These are phyloP conservation scores for Oropetium thomaeum DNA, from an alignment of 176 grass and related monocot species.

Conservation along the genomic window DNA sequence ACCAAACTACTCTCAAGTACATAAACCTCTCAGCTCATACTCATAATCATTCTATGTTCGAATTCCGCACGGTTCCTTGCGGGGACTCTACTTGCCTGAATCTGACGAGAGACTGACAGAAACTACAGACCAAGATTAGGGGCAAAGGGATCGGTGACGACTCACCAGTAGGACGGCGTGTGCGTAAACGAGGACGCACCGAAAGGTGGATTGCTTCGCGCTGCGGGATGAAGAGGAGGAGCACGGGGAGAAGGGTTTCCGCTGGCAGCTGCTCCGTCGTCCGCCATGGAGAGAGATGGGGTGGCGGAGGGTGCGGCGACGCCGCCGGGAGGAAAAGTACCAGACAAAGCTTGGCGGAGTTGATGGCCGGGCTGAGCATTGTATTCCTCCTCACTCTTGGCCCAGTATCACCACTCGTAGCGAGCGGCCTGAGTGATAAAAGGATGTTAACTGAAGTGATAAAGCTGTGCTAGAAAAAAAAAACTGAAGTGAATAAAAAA, in stretches of 20 bases:
- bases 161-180: conserved; percentile 79
- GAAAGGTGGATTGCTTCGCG: not conserved
- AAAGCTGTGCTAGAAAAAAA: too few species aligned
- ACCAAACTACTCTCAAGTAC: not conserved
- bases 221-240: not conserved
- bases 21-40: not conserved
- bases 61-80: not conserved
- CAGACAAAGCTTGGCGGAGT: not conserved
- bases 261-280: conserved; percentile 6
- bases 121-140: not conserved
- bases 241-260: not conserved
- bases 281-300: conserved; percentile 53
- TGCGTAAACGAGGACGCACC: conserved; percentile 45
- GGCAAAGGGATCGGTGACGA: conserved; percentile 37
- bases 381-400: not conserved
- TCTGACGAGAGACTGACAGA: not conserved
- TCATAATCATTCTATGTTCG: not conserved
- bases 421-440: too few species aligned
- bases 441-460: too few species aligned
- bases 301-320: too few species aligned
- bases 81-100: not conserved
- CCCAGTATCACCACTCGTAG: not conserved
- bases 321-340: too few species aligned
- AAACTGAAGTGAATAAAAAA: too few species aligned
- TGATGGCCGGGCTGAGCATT: not conserved